Base-by-base conservation (phyloP, 306 rosid species). In the Macrotyloma uniflorum region DNA sequence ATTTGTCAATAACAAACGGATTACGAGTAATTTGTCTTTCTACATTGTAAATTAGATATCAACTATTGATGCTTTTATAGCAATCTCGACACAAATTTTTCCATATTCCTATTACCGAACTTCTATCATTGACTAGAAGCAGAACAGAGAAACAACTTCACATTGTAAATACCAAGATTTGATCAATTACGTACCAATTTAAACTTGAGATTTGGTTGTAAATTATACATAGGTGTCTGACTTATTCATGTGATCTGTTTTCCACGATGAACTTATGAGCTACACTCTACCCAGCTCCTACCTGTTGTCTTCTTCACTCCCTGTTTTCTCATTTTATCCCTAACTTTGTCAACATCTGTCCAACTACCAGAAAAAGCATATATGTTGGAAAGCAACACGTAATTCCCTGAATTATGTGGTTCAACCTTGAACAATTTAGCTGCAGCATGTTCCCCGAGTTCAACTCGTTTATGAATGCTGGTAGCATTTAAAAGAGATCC, bases 401-500 rank as follows among this genome's bases (percentile, higher is more conserved):
- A 91, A 75, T 87, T 89, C 14, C 91, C 91, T 8, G 89, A 83
- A 84, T 89, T 89, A 47, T 61, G 69, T 72, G 96, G 91, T 72
- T 91, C 90, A 62, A 86, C 82, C 83, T 85, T 86, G 79, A 86
- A 87, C 76, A 88, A 87, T 72, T 89, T 84, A 20, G 70, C 82
- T 42, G 96, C 93, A 35, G 88, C 90, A 57, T 80, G 76, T 76
- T 89, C 96, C 69, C 93, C 96, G 1, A 88, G 81, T 72, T 84
- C 79, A 5, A 91, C 82, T 73, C 20, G 68, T 78, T 81, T 91
- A 75, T 91, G 89, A 76, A 91, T 84, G 47, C 86, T 61, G 74
- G 89, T 87, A 42, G 91, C 93, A 76, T 84, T 87, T 86, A 87
- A 72, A 70, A 91, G 84, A 61, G 93, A 89, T 53, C 91, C 93